Percentiles rank a stretch among this genome's conserved stretches.
Conservation (phyloP, 345 rosid species). For the Hibiscus syriacus region DNA sequence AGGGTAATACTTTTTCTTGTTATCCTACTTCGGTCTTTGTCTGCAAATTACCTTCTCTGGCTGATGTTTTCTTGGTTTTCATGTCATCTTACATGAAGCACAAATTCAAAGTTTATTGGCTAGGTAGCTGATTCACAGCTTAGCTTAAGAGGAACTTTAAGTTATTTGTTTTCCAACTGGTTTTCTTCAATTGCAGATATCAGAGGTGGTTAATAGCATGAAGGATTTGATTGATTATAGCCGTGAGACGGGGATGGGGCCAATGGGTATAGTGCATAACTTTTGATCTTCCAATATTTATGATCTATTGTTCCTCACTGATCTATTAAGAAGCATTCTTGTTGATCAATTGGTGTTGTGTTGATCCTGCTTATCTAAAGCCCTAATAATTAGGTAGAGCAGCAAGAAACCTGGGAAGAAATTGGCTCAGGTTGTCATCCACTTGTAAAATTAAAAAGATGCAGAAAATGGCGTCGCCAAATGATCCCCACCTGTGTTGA, state of each 20-base stretch:
- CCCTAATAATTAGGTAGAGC: background rate
- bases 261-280: conserved; percentile 51
- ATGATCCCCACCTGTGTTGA: background rate
- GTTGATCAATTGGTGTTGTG: background rate
- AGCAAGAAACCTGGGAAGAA: background rate
- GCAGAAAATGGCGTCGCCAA: background rate
- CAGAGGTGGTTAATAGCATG: conserved; percentile 81
- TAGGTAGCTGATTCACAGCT: background rate
- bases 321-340: background rate
- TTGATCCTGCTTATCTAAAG: background rate
- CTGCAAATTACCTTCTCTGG: background rate
- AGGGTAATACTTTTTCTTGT: background rate
- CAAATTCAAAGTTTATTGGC: background rate
- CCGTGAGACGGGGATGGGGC: conserved; percentile 53
- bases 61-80: background rate
- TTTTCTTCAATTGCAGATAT: conserved; percentile 42
- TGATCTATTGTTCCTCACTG: background rate
- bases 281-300: background rate
- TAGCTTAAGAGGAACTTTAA: background rate
- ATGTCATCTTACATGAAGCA: background rate
- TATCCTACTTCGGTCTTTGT: background rate
- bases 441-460: background rate
- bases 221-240: conserved; percentile 76
- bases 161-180: background rate
- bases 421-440: background rate